Evolutionary conservation across 768 basidiomycete genomes (phyloP).

Genomic region (Rossbeevera mucosa): DNA sequence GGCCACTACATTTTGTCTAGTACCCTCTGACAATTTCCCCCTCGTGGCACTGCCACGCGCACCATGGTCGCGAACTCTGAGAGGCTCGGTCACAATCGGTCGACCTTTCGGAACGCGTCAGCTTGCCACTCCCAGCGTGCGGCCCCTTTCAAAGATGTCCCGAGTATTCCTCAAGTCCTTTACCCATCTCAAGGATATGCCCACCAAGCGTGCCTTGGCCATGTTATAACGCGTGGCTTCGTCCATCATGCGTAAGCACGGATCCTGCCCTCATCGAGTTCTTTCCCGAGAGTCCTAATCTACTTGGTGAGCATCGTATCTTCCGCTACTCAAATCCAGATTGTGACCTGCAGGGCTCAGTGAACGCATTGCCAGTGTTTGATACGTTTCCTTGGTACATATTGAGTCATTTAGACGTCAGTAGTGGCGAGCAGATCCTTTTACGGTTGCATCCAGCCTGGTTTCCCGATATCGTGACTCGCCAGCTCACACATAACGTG

Average conservation of each 20-base stretch:
- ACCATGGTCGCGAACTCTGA: too few relatives aligned
- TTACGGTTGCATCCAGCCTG: constrained; percentile 73
- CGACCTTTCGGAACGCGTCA: too few relatives aligned
- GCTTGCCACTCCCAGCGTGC: neutral
- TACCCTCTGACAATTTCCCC: too few relatives aligned
- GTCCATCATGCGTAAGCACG: constrained; percentile 83
- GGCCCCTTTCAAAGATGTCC: constrained; percentile 37
- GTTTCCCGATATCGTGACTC: constrained; percentile 39
- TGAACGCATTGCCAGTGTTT: constrained; percentile 19
- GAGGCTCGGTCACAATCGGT: too few relatives aligned
- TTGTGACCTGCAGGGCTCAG: constrained; percentile 31
- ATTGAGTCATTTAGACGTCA: constrained; percentile 51
- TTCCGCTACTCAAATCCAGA: constrained; percentile 5
- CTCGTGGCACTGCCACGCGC: too few relatives aligned
- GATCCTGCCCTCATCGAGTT: constrained; percentile 82
- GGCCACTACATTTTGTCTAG: too few relatives aligned
- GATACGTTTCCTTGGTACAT: neutral
- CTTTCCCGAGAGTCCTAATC: constrained; percentile 67
- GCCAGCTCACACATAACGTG: constrained; percentile 80
- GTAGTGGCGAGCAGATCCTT: constrained; percentile 77
- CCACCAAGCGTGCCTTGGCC: constrained; percentile 61
- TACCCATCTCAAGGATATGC: constrained; percentile 65
- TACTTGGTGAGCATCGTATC: constrained; percentile 54
- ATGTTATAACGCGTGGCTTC: constrained; percentile 68
- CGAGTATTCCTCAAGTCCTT: constrained; percentile 61